These are phyloP conservation scores for Papiliotrema laurentii DNA, from an alignment of 1,284 basidiomycete species.

Conservation along the genomic window DNA sequence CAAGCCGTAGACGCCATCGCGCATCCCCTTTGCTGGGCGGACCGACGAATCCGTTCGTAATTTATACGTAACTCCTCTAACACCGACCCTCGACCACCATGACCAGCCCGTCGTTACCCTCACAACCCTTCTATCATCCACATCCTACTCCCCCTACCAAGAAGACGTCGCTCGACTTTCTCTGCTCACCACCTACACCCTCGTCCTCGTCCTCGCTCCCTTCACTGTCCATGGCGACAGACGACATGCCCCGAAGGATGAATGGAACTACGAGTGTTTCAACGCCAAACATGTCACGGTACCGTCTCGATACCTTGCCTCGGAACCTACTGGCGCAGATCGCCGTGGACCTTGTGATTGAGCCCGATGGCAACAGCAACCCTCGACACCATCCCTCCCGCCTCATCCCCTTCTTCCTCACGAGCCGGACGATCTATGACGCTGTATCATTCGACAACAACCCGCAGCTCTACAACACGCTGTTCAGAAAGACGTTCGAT, in stretches of 20 bases:
- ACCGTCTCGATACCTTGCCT: conserved; percentile 18
- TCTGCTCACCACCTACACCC: conserved; percentile 21
- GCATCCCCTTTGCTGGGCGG: no score
- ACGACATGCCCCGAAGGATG: no score
- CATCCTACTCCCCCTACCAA: neutral
- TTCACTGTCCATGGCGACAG: no score
- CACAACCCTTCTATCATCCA: neutral
- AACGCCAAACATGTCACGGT: neutral
- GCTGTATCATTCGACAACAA: conserved; percentile 43
- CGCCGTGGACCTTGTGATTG: conserved; percentile 29
- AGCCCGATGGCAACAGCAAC: conserved; percentile 3
- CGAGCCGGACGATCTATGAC: conserved; percentile 32
- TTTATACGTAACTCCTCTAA: no score
- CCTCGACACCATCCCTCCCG: conserved; percentile 16
- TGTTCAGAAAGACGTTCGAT: conserved; percentile 48
- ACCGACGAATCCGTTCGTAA: no score
- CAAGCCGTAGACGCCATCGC: no score
- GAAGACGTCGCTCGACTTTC: conserved; percentile 35
- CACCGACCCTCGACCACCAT: neutral
- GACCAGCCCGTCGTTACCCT: neutral
- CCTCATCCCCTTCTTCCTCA: conserved; percentile 33
- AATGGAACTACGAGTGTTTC: no score
- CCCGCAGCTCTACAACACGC: conserved; percentile 45
- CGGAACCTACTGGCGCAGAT: conserved; percentile 24
- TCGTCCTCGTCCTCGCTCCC: conserved; percentile 1